These are phyloP conservation scores for Hypoxylon sp. DNA, from an alignment of 2,329 filamentous ascomycete genomes.

Conservation along the genomic window DNA sequence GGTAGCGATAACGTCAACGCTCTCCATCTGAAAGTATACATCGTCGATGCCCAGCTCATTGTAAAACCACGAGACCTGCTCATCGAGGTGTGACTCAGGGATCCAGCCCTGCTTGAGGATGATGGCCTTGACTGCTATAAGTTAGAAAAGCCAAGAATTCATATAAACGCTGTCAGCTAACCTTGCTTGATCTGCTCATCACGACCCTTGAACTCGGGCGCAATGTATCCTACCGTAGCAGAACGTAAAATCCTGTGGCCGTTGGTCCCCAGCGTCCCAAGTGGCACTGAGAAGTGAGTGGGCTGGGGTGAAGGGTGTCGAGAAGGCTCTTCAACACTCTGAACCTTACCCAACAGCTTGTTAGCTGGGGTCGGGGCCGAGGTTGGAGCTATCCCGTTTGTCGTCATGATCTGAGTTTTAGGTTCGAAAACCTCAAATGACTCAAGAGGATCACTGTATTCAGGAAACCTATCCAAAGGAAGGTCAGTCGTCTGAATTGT, in stretches of 20 bases:
- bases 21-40: slow-evolving; percentile 96
- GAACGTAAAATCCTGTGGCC: slow-evolving; percentile 85
- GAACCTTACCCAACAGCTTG: slow-evolving; percentile 61
- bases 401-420: slow-evolving; percentile 54
- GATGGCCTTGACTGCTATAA: slow-evolving; percentile 78
- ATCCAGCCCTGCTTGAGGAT: slow-evolving; percentile 88
- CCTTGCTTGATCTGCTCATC: slow-evolving; percentile 88
- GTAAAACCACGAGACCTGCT: slow-evolving; percentile 97
- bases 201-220: slow-evolving; percentile 94
- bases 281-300: slow-evolving; percentile 83
- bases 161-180: slow-evolving; percentile 57
- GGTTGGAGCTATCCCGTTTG: slow-evolving; percentile 54
- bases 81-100: slow-evolving; percentile 83
- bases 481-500: slow-evolving; percentile 61
- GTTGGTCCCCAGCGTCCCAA: slow-evolving; percentile 66
- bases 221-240: slow-evolving; percentile 92
- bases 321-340: slow-evolving; percentile 59
- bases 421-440: slow-evolving; percentile 44
- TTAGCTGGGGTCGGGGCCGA: slow-evolving; percentile 55
- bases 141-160: slow-evolving; percentile 33
- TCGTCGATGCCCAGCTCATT: slow-evolving; percentile 97
- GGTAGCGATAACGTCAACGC: slow-evolving; percentile 86
- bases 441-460: slow-evolving; percentile 61
- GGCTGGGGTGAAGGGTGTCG: slow-evolving; percentile 89
- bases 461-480: slow-evolving; percentile 61